Base-by-base conservation (phyloP, 306 rosid species). In the Acacia confusa region DNA sequence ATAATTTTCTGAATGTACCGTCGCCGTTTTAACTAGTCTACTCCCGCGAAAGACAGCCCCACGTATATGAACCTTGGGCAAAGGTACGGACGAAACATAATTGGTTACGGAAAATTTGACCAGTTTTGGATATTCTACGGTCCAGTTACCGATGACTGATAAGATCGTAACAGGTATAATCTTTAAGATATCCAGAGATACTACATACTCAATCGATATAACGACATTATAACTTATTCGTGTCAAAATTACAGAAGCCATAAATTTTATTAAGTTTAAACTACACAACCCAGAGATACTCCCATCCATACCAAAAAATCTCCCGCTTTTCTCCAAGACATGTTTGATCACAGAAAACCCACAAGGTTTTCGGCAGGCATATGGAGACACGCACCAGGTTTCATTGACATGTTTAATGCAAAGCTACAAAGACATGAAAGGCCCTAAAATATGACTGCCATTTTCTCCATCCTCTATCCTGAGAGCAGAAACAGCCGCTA, bases 301-400 rank as follows among this genome's bases (percentile, higher is more conserved):
- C 77, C 48, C 64, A 44, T 43, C 87, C 66, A 67, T 63, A 58
- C 66, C 73, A 68, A 69, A 86, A 77, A 86, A 79, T 80, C 89
- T 78, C 84, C 82, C 73, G 27, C 66, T 90, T 87, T 89, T 86
- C 20, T n/a, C 25, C 22, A 34, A 77, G 83, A 32, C 65, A 72
- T 8, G 84, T 65, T 63, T 65, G 48, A 65, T 50, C 69, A 44
- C 44, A 38, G 55, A 41, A 71, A 47, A 79, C 45, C 6, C 4
- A 74, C 41, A 25, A 36, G 30, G 55, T 0, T 28, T 47, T 78
- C 68, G 64, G 17, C 13, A 17, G 50, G 67, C 78, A 66, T 53
- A 75, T 79, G 86, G 53, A 73, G 77, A 72, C 30, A 36, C 71
- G 70, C 84, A 82, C 85, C 70, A 85, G 20, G 69, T 72, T 75